Evolutionary conservation across 108 stramenopile genomes (phyloP).

Genomic region (Hondaea fermentalgiana): DNA sequence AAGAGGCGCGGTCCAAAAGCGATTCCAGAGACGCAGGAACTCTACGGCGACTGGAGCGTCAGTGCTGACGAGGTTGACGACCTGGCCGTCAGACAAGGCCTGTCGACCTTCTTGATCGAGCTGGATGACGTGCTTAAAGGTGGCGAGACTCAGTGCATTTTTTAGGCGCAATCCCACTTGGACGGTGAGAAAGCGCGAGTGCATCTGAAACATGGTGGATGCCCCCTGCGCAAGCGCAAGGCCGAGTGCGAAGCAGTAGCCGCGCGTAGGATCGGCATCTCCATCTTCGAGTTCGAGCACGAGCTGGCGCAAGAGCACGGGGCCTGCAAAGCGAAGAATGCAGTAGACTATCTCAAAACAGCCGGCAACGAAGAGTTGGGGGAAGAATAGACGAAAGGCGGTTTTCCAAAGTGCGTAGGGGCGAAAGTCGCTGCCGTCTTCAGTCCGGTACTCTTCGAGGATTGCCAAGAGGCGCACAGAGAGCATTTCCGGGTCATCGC

Average conservation of each 20-base stretch:
- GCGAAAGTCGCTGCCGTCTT: not conserved
- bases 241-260: not conserved
- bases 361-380: not conserved
- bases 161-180: not conserved
- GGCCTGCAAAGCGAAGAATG: not conserved
- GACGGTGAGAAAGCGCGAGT: not conserved
- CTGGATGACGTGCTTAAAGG: conserved; percentile 52
- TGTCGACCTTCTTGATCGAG: conserved; percentile 57
- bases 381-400: not conserved
- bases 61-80: conserved; percentile 76
- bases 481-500: conserved; percentile 5
- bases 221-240: not conserved
- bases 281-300: not conserved
- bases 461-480: not conserved
- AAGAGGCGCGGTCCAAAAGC: conserved; percentile 55
- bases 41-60: conserved; percentile 79
- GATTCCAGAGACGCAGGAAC: conserved; percentile 34
- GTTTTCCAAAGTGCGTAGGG: not conserved
- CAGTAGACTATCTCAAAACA: not conserved
- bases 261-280: not conserved
- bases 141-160: not conserved
- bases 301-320: not conserved
- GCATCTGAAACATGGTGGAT: not conserved
- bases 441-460: not conserved
- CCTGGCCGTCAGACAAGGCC: conserved; percentile 54